These are phyloP conservation scores for Scutellaria baicalensis DNA, from an alignment of 257 asterid species.

Conservation along the genomic window DNA sequence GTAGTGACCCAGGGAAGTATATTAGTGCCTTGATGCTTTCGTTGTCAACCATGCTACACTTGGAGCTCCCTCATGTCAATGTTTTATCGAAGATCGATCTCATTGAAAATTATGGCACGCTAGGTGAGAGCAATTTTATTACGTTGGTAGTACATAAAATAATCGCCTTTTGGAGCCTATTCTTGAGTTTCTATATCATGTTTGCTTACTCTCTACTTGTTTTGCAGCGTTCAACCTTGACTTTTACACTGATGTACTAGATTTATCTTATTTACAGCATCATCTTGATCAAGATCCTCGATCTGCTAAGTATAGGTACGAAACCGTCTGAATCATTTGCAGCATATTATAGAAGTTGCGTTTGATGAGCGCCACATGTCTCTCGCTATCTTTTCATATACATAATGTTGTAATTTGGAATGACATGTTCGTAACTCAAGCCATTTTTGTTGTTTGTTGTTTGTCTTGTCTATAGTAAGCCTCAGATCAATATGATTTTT, in stretches of 20 bases:
- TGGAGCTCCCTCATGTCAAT: constrained; percentile 96
- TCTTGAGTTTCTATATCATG: neutral
- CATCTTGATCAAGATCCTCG: constrained; percentile 91
- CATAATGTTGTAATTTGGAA: neutral
- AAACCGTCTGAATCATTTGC: neutral
- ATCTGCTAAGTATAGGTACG: constrained; percentile 72
- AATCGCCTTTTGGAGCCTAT: constrained; percentile 4
- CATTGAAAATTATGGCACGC: constrained; percentile 81
- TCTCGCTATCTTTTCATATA: neutral
- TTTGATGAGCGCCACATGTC: neutral
- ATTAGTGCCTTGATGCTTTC: constrained; percentile 89
- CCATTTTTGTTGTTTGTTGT: neutral
- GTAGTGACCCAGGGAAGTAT: constrained; percentile 96
- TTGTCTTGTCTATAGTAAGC: neutral
- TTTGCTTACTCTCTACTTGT: constrained; percentile 10
- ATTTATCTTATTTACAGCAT: constrained; percentile 73
- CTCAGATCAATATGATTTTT: neutral
- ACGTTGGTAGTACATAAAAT: neutral
- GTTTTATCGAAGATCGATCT: constrained; percentile 96
- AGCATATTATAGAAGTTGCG: neutral
- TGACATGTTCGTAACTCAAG: neutral
- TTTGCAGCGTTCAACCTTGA: constrained; percentile 91
- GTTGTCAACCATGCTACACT: constrained; percentile 85
- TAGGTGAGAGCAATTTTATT: constrained; percentile 45
- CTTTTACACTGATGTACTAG: constrained; percentile 92